Evolutionary conservation across 2,329 filamentous ascomycete species (phyloP).

Genomic region (Sclerotiophoma versabilis): DNA sequence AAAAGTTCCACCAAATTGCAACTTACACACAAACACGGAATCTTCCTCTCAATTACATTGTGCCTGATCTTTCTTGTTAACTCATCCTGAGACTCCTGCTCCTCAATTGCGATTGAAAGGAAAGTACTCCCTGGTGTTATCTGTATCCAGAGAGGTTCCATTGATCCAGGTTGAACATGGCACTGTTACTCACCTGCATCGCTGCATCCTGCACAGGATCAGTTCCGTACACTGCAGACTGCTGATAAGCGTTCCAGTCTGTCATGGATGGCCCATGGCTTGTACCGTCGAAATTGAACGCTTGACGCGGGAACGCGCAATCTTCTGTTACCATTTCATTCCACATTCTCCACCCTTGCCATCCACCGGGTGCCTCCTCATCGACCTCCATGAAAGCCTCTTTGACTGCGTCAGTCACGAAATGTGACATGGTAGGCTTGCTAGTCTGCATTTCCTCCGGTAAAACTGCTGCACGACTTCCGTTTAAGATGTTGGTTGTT

Average conservation of each 20-base stretch:
- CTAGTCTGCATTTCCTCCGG: neutral
- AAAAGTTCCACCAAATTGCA: too few relatives aligned
- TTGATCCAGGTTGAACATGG: neutral
- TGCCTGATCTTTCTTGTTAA: too few relatives aligned
- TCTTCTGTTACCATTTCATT: slow-evolving; percentile 34
- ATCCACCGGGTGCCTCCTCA: slow-evolving; percentile 36
- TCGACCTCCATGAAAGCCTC: slow-evolving; percentile 41
- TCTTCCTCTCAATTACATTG: too few relatives aligned
- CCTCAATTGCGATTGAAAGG: neutral
- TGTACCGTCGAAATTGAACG: neutral
- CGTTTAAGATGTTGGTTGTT: neutral
- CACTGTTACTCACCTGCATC: neutral
- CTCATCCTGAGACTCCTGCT: too few relatives aligned
- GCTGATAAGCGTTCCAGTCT: neutral
- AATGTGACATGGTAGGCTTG: slow-evolving; percentile 17
- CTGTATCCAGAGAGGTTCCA: slow-evolving; percentile 3
- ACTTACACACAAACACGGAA: too few relatives aligned
- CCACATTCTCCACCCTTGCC: slow-evolving; percentile 39
- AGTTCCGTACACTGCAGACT: neutral
- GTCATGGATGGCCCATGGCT: neutral
- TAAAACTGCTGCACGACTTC: neutral
- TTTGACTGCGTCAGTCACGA: slow-evolving; percentile 35
- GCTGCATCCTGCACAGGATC: slow-evolving; percentile 4
- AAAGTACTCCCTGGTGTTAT: neutral
- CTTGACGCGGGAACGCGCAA: neutral